phyloP scores from a whole-genome alignment of 257 asterid genomes.

The Solanum phureja region DNA sequence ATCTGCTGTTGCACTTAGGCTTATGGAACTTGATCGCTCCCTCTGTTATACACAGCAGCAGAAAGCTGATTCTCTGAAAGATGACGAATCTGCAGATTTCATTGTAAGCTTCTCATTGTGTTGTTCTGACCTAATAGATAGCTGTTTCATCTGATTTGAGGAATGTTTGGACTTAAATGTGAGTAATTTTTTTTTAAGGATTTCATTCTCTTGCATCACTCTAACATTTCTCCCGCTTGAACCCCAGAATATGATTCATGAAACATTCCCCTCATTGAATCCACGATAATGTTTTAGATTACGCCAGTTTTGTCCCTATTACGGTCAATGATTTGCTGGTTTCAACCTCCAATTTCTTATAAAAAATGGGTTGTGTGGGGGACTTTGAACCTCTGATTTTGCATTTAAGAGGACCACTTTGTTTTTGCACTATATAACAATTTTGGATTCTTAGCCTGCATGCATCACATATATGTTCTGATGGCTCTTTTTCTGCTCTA shows the following conservation, averaged over 20 bases:
- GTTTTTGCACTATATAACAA: background rate
- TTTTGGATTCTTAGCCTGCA: background rate
- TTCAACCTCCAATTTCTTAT: background rate
- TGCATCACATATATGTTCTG: background rate
- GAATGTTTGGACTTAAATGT: background rate
- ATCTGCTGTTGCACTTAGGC: constrained; percentile 70
- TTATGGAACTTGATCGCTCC: constrained; percentile 67
- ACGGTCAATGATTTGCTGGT: background rate
- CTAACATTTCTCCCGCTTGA: background rate
- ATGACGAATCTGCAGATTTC: constrained; percentile 20
- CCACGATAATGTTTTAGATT: background rate
- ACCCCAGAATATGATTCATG: background rate
- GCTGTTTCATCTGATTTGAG: background rate
- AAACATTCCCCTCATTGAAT: background rate
- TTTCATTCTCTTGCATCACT: background rate
- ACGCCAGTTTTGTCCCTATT: background rate
- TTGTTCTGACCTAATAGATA: background rate
- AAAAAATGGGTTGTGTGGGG: background rate
- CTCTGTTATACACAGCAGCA: constrained; percentile 40
- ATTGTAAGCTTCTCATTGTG: constrained; percentile 28
- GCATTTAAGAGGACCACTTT: background rate
- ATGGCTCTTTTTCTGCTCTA: background rate
- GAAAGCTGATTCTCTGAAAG: constrained; percentile 30
- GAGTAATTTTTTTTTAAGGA: background rate
- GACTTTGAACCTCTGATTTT: background rate